phyloP scores from a whole-genome alignment of 345 rosid genomes.

The Triadica sebifera region DNA sequence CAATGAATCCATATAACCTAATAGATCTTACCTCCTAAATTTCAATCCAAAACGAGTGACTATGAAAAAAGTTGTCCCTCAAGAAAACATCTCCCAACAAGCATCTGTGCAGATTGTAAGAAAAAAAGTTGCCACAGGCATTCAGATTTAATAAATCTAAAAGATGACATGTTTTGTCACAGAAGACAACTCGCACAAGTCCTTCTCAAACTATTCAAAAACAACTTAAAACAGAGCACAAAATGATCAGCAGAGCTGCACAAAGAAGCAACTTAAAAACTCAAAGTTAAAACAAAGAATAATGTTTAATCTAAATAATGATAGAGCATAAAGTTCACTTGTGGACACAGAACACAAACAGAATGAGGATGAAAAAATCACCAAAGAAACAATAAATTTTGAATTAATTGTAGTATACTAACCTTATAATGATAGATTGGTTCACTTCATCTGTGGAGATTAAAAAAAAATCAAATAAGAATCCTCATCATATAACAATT shows the following conservation, averaged over 20 bases:
- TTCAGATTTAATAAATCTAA: not conserved
- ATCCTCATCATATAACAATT: not conserved
- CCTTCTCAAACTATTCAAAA: not conserved
- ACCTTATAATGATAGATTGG: slow-evolving; percentile 99
- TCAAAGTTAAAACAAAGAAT: not conserved
- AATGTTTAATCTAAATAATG: not conserved
- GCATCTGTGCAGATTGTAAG: not conserved
- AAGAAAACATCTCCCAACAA: not conserved
- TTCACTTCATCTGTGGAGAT: slow-evolving; percentile 87
- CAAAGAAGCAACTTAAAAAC: not conserved
- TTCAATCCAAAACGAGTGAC: not conserved
- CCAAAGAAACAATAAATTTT: slow-evolving; percentile 1
- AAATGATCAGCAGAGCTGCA: not conserved
- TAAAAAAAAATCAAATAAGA: slow-evolving; percentile 32
- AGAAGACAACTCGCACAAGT: not conserved
- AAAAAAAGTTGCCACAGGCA: not conserved
- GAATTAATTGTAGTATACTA: slow-evolving; percentile 28
- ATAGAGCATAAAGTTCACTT: not conserved
- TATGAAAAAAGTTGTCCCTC: not conserved
- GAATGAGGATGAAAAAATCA: slow-evolving; percentile 8
- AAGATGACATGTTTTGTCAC: not conserved
- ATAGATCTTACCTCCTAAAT: not conserved
- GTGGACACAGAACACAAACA: not conserved
- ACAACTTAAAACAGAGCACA: not conserved
- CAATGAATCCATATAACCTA: not conserved